Evolutionary conservation across 2,329 filamentous ascomycete genomes (phyloP).

Genomic region (Talaromyces pinophilus): DNA sequence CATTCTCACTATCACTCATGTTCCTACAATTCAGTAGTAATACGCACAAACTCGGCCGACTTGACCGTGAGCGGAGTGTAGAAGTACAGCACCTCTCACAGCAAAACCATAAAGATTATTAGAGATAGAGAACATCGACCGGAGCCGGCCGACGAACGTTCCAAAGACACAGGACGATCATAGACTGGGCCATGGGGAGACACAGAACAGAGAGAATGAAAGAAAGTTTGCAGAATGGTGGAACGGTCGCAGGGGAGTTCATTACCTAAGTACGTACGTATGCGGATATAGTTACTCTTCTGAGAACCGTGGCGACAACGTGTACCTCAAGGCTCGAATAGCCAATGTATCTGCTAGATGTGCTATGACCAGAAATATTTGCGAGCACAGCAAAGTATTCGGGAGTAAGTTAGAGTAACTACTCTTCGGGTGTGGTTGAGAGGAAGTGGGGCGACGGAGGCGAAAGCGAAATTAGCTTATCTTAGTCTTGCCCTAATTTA

Average conservation of each 20-base stretch:
- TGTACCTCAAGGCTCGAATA: too few species aligned
- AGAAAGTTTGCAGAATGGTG: neutral
- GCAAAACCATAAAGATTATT: neutral
- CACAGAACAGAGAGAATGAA: neutral
- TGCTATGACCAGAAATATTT: neutral
- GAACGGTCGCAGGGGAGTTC: neutral
- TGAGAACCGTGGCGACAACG: too few species aligned
- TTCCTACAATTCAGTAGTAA: neutral
- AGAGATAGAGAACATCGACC: conserved; percentile 5
- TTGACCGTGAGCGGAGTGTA: neutral
- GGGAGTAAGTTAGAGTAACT: neutral
- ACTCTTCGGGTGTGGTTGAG: neutral
- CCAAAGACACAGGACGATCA: neutral
- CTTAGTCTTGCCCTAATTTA: conserved; percentile 7
- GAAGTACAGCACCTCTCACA: neutral
- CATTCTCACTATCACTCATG: neutral
- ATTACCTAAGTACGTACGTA: neutral
- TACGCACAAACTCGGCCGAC: neutral
- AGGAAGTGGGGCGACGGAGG: neutral
- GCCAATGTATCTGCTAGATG: neutral
- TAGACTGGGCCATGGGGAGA: neutral
- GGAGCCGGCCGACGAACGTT: conserved; percentile 20
- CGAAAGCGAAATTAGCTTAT: conserved; percentile 10
- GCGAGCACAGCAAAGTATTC: too few species aligned
- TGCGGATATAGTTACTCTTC: too few species aligned